Percentiles rank a stretch among this genome's conserved stretches.
Conservation (phyloP, 345 rosid species). For the Microcos paniculata region DNA sequence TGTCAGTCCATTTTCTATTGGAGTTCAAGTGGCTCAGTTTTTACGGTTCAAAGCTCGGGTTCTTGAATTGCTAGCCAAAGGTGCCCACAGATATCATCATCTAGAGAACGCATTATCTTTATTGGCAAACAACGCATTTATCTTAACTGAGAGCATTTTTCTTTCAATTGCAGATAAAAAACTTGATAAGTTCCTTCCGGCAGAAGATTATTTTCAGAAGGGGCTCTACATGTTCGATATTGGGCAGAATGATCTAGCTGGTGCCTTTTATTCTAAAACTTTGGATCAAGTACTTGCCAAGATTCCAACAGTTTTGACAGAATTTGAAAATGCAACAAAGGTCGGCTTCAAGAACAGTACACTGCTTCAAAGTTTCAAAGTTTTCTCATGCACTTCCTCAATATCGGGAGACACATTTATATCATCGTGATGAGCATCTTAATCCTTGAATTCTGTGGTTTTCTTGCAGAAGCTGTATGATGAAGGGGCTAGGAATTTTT, state of each 20-base stretch:
- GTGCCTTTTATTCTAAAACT: constrained; percentile 89
- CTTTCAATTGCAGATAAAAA: constrained; percentile 46
- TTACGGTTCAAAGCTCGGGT: constrained; percentile 69
- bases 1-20: constrained; percentile 78
- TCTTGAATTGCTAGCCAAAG: constrained; percentile 57
- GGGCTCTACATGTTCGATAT: constrained; percentile 89
- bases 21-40: constrained; percentile 81
- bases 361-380: neutral
- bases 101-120: neutral
- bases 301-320: constrained; percentile 62
- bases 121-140: neutral
- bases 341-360: constrained; percentile 25
- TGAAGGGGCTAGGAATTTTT: constrained; percentile 83
- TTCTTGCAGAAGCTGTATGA: constrained; percentile 60
- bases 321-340: constrained; percentile 76
- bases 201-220: constrained; percentile 57
- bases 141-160: neutral
- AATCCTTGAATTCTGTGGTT: neutral
- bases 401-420: neutral
- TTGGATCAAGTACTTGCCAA: constrained; percentile 77
- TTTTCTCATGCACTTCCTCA: neutral
- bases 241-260: constrained; percentile 96
- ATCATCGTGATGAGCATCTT: neutral
- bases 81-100: constrained; percentile 20
- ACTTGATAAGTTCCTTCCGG: constrained; percentile 58